phyloP scores from a whole-genome alignment of 2,329 filamentous ascomycete species.

The Aspergillus persii region DNA sequence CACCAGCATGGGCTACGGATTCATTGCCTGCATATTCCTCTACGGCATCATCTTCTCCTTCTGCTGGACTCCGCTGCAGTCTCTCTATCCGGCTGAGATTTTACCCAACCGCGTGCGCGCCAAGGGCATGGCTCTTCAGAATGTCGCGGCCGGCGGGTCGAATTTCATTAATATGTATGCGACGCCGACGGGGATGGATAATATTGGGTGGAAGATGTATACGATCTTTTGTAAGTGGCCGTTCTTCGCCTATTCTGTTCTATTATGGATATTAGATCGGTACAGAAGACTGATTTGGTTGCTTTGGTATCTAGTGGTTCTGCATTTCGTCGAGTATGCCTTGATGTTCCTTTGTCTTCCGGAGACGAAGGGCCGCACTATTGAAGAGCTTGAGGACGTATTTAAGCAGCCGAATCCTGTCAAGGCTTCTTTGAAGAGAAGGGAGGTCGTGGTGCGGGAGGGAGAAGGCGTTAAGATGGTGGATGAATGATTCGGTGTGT shows the following conservation, averaged over 20 bases:
- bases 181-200: slow-evolving; percentile 5
- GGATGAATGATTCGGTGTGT: not conserved
- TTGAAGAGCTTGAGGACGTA: slow-evolving; percentile 7
- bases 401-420: slow-evolving; percentile 4
- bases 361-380: slow-evolving; percentile 10
- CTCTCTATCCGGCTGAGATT: slow-evolving; percentile 8
- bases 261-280: too few relatives aligned
- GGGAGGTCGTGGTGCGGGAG: slow-evolving; percentile 2
- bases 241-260: too few relatives aligned
- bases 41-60: slow-evolving; percentile 7
- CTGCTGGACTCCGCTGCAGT: slow-evolving; percentile 9
- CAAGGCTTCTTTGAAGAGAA: slow-evolving; percentile 4
- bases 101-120: slow-evolving; percentile 6
- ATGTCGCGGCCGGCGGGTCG: slow-evolving; percentile 1
- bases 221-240: slow-evolving; percentile 4
- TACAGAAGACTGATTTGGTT: too few relatives aligned
- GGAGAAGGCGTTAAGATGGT: slow-evolving; percentile 4
- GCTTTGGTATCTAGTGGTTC: slow-evolving; percentile 1
- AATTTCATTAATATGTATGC: slow-evolving; percentile 11
- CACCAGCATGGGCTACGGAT: slow-evolving; percentile 9
- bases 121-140: slow-evolving; percentile 9
- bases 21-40: slow-evolving; percentile 9
- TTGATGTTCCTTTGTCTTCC: slow-evolving; percentile 9
- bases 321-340: slow-evolving; percentile 6
- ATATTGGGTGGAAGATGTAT: slow-evolving; percentile 10